phyloP scores from a whole-genome alignment of 805 yeast species.

The Cyberlindnera mrakii region DNA sequence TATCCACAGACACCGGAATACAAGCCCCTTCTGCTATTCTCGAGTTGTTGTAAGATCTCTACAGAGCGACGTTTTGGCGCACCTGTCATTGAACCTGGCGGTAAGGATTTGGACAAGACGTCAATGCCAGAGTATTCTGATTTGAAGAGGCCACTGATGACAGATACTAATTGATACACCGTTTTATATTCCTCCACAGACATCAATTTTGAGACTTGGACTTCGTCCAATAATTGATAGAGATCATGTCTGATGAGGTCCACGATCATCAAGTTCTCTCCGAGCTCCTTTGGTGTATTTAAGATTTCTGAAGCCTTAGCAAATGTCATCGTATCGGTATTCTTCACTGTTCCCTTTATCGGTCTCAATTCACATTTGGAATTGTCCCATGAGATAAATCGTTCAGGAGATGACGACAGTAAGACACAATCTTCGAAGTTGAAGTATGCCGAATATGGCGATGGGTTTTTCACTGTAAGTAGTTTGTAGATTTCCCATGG shows the following conservation, averaged over 20 bases:
- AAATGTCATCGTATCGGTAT: slow-evolving; percentile 44
- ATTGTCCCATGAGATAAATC: slow-evolving; percentile 75
- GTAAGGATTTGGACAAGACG: slow-evolving; percentile 68
- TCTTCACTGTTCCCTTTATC: slow-evolving; percentile 90
- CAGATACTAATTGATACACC: slow-evolving; percentile 88
- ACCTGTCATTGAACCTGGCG: slow-evolving; percentile 99
- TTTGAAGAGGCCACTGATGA: slow-evolving; percentile 54
- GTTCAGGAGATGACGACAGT: slow-evolving; percentile 89
- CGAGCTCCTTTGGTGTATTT: slow-evolving; percentile 85
- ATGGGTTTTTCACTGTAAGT: slow-evolving; percentile 70
- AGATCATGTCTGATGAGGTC: slow-evolving; percentile 93
- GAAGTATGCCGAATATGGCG: slow-evolving; percentile 85
- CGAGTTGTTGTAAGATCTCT: slow-evolving; percentile 55
- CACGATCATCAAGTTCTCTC: slow-evolving; percentile 95
- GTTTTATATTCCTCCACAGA: slow-evolving; percentile 87
- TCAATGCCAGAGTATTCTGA: slow-evolving; percentile 63
- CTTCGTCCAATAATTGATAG: slow-evolving; percentile 56
- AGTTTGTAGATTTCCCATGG: slow-evolving; percentile 82
- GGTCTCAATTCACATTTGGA: slow-evolving; percentile 76
- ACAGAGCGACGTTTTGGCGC: slow-evolving; percentile 96
- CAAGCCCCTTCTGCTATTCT: slow-evolving; percentile 54
- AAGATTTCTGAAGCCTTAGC: slow-evolving; percentile 59
- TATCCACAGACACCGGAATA: slow-evolving; percentile 96
- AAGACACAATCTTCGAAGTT: slow-evolving; percentile 54
- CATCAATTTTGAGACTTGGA: slow-evolving; percentile 77